phyloP scores from a whole-genome alignment of 495 filamentous ascomycete species.

The Hapsidospora chrysogenum region DNA sequence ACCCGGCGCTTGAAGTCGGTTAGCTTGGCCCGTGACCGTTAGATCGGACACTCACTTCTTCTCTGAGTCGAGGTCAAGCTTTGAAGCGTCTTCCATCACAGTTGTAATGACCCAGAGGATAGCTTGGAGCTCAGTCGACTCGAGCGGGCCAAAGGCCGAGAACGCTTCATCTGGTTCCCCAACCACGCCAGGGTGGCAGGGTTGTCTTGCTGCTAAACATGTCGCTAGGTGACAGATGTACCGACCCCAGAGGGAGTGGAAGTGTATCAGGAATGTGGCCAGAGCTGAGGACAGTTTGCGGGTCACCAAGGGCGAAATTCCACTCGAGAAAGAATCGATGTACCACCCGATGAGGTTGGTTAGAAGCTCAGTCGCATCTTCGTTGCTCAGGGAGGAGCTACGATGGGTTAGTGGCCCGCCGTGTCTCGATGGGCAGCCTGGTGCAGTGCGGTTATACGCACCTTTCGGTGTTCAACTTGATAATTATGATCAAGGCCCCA shows the following conservation, averaged over 20 bases:
- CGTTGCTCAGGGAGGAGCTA: constrained; percentile 43
- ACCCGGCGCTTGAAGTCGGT: constrained; percentile 10
- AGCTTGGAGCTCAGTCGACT: constrained; percentile 34
- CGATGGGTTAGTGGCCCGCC: too few relatives aligned
- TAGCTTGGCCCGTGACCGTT: background rate
- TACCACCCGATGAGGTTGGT: constrained; percentile 52
- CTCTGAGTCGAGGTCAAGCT: constrained; percentile 38
- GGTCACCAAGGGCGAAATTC: constrained; percentile 47
- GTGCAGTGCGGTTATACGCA: constrained; percentile 17
- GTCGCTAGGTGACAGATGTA: constrained; percentile 53
- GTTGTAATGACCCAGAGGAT: constrained; percentile 57
- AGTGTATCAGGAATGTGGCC: constrained; percentile 62
- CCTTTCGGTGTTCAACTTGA: constrained; percentile 82
- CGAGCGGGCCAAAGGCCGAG: constrained; percentile 36
- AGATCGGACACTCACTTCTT: constrained; percentile 28
- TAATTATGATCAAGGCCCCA: constrained; percentile 81
- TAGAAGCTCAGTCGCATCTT: constrained; percentile 47
- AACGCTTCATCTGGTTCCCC: constrained; percentile 32
- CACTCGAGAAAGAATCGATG: constrained; percentile 38
- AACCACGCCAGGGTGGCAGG: constrained; percentile 26
- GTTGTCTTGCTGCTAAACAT: constrained; percentile 37
- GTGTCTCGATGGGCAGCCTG: background rate
- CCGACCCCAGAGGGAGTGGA: constrained; percentile 47
- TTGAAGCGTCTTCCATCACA: constrained; percentile 61
- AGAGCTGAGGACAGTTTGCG: constrained; percentile 75